phyloP scores from a whole-genome alignment of 2,329 filamentous ascomycete species.

The Cladosporium velox region DNA sequence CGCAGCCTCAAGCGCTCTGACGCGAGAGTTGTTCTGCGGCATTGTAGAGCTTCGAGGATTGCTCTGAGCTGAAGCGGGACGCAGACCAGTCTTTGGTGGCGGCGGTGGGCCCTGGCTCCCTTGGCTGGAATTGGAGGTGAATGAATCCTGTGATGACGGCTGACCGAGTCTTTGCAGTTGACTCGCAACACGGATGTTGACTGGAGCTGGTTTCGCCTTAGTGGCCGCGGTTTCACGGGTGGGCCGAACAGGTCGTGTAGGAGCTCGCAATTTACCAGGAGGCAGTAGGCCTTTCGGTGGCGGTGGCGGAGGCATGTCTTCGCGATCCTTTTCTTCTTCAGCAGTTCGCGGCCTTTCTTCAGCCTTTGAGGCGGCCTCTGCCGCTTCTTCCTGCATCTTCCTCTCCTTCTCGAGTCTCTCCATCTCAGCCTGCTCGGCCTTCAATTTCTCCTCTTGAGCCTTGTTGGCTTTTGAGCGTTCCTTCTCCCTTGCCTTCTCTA shows the following conservation, averaged over 20 bases:
- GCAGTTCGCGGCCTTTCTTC: constrained; percentile 33
- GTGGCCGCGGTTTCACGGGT: constrained; percentile 50
- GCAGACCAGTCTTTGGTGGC: constrained; percentile 63
- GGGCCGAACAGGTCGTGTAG: constrained; percentile 39
- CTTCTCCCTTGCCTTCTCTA: constrained; percentile 69
- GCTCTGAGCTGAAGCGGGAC: constrained; percentile 64
- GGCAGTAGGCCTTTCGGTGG: constrained; percentile 53
- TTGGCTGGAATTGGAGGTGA: constrained; percentile 31
- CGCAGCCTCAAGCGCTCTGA: constrained; percentile 66
- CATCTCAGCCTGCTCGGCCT: constrained; percentile 30
- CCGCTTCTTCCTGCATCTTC: constrained; percentile 37
- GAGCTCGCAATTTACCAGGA: constrained; percentile 39
- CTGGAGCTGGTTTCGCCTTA: constrained; percentile 68
- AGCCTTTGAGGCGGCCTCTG: constrained; percentile 32
- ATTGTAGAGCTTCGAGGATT: constrained; percentile 35
- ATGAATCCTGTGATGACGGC: constrained; percentile 25
- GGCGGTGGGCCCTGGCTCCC: constrained; percentile 43
- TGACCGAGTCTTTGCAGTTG: constrained; percentile 42
- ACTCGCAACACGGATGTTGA: constrained; percentile 67
- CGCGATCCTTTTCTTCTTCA: constrained; percentile 42
- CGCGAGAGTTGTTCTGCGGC: constrained; percentile 52
- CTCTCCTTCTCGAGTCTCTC: constrained; percentile 31
- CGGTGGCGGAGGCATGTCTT: constrained; percentile 63
- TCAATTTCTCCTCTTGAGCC: constrained; percentile 53
- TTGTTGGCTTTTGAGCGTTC: constrained; percentile 67